Percentiles rank a stretch among this genome's conserved stretches.
phyloP scores from a whole-genome alignment of 257 asterid genomes.

The Salvia miltiorrhiza region DNA sequence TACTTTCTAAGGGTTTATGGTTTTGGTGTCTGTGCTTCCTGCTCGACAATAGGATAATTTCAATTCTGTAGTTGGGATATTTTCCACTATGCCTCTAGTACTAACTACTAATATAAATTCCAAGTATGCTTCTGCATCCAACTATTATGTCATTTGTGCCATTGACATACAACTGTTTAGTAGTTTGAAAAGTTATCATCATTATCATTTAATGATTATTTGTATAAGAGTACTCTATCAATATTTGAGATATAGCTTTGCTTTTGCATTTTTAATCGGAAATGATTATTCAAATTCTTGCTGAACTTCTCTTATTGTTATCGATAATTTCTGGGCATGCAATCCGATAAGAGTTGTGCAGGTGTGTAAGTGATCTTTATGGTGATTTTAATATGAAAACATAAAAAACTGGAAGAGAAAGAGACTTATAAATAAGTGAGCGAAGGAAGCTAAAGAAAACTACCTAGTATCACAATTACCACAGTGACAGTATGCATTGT shows the following conservation, averaged over 20 bases:
- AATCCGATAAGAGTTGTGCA: neutral
- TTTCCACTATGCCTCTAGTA: neutral
- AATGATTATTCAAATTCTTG: slow-evolving; percentile 1
- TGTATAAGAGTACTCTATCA: neutral
- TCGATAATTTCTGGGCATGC: neutral
- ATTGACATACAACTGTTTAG: neutral
- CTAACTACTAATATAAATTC: neutral
- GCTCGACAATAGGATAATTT: neutral
- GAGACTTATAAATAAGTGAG: neutral
- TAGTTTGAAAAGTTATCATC: neutral
- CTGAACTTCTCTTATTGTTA: neutral
- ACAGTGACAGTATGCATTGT: neutral
- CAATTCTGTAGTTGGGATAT: neutral
- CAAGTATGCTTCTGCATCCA: neutral
- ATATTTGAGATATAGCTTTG: neutral
- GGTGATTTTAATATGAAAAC: neutral
- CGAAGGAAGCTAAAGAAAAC: slow-evolving; percentile 12
- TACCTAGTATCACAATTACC: neutral
- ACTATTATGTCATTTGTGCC: neutral
- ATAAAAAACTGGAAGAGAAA: neutral
- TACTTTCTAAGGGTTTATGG: neutral
- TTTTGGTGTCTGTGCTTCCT: neutral
- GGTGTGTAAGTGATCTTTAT: neutral
- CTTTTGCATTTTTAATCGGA: neutral
- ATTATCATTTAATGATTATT: neutral